phyloP scores from a whole-genome alignment of 1,139 yeast genomes.

The Nakaseomyces kungkrabaensis region DNA sequence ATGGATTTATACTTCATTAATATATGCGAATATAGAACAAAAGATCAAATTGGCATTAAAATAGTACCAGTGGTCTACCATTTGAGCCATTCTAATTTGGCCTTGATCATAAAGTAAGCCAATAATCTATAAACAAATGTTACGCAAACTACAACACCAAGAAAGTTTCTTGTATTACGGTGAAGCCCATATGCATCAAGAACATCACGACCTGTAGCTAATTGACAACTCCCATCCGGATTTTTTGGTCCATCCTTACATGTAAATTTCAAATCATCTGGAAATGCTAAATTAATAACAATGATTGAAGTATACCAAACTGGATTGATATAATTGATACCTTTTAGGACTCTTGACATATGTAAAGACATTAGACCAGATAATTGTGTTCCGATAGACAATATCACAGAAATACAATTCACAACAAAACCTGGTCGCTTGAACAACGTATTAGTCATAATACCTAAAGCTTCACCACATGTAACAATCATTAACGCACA shows the following conservation, averaged over 20 bases:
- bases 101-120: conserved; percentile 31
- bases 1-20: neutral
- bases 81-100: conserved; percentile 28
- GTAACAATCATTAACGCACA: conserved; percentile 48
- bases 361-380: conserved; percentile 78
- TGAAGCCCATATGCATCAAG: conserved; percentile 37
- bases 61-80: conserved; percentile 8
- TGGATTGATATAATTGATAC: conserved; percentile 65
- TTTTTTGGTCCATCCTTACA: conserved; percentile 35
- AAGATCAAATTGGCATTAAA: neutral
- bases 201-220: conserved; percentile 42
- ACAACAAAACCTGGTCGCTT: conserved; percentile 73
- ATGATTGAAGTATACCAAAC: conserved; percentile 59
- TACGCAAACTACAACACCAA: conserved; percentile 33
- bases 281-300: conserved; percentile 40
- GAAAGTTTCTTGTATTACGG: conserved; percentile 27
- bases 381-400: conserved; percentile 68
- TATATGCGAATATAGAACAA: neutral
- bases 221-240: conserved; percentile 33
- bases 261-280: conserved; percentile 31
- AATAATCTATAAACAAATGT: conserved; percentile 31
- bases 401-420: conserved; percentile 52
- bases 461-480: conserved; percentile 79
- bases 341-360: conserved; percentile 60
- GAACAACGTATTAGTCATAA: conserved; percentile 64